Conservation (phyloP, 2,329 filamentous ascomycete genomes). For the Fusarium goolgardi region DNA sequence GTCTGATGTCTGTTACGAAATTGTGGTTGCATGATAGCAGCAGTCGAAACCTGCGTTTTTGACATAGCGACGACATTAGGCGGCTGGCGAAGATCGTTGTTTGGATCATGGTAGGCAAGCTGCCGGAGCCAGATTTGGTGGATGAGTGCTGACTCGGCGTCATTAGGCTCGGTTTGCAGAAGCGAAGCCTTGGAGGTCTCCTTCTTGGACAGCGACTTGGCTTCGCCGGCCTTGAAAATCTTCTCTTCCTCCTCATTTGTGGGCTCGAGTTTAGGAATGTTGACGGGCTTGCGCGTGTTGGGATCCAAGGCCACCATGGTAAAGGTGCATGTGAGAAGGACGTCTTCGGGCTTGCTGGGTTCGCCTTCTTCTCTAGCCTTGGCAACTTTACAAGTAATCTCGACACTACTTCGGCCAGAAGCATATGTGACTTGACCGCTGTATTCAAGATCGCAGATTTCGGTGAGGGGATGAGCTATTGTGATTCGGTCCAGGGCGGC, state of each 20-base stretch:
- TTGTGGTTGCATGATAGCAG: conserved; percentile 49
- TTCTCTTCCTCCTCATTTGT: conserved; percentile 47
- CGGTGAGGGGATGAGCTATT: conserved; percentile 76
- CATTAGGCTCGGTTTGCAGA: conserved; percentile 46
- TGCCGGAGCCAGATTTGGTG: conserved; percentile 49
- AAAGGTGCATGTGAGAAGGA: conserved; percentile 57
- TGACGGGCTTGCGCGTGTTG: conserved; percentile 45
- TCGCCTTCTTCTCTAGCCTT: conserved; percentile 72
- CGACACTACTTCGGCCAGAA: conserved; percentile 77
- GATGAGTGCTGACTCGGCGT: conserved; percentile 47
- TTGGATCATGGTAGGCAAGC: conserved; percentile 47
- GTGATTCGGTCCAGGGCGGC: conserved; percentile 63
- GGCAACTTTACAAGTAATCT: conserved; percentile 79
- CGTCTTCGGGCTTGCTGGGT: conserved; percentile 57
- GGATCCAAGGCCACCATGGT: conserved; percentile 50
- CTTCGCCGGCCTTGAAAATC: conserved; percentile 45
- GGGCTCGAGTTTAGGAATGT: conserved; percentile 41
- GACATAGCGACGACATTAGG: conserved; percentile 46
- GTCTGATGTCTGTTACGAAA: conserved; percentile 48
- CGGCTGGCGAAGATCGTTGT: conserved; percentile 43
- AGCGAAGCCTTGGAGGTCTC: conserved; percentile 41
- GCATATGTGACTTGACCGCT: conserved; percentile 73
- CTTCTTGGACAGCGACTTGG: conserved; percentile 46
- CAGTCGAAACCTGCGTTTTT: conserved; percentile 45
- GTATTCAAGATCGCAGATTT: conserved; percentile 82